Base-by-base conservation (phyloP, 495 filamentous ascomycete genomes). In the Schizothecium vesticola region DNA sequence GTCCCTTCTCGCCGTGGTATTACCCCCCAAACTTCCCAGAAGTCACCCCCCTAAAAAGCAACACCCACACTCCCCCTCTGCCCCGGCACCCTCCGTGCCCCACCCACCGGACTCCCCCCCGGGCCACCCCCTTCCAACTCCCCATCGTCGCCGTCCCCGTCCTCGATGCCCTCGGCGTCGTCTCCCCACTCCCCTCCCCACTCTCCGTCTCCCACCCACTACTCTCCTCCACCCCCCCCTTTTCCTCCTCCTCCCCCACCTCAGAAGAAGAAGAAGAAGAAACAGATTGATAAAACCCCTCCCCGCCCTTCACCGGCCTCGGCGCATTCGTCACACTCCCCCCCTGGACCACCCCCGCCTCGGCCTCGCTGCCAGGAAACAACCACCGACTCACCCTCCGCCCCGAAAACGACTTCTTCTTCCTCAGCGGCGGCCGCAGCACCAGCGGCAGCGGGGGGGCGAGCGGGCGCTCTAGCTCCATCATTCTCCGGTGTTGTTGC, bases 361-460 rank as follows among this genome's bases (percentile, higher is more conserved):
- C 59, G n/a, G 59, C 23, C 19, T 31, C 57, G 3, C 16, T 29
- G 16, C 58, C 65, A 25, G 80, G 78, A 72, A 85, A 84, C 7
- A 87, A 77, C 85, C 85, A 87, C 68, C 74, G 80, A 24, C 85
- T 86, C 25, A 87, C 83, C 62, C 43, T 8, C 43, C 43, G n/a
- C 43, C 82, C 77, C 1, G 83, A 84, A 71, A 86, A 86, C 23
- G 83, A 86, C 68, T 86, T 86, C 79, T 86, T 86, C 74, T 86
- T 86, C 33, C 85, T 75, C 51, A 84, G 73, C 11, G 82, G 81
- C 19, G 80, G 80, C 51, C 82, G 79, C 6, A 85, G 78, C 25
- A 84, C 78, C 19, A 86, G 79, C 0, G 83, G 83, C 3, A 86
- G 79, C 8, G 85, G 85, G 0, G 83, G 85, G 1, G 83, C 82